A percentile compares a stretch with the other conserved stretches of the same genome.
Conservation (phyloP, 2,329 filamentous ascomycete species). For the Beauveria medogensis region DNA sequence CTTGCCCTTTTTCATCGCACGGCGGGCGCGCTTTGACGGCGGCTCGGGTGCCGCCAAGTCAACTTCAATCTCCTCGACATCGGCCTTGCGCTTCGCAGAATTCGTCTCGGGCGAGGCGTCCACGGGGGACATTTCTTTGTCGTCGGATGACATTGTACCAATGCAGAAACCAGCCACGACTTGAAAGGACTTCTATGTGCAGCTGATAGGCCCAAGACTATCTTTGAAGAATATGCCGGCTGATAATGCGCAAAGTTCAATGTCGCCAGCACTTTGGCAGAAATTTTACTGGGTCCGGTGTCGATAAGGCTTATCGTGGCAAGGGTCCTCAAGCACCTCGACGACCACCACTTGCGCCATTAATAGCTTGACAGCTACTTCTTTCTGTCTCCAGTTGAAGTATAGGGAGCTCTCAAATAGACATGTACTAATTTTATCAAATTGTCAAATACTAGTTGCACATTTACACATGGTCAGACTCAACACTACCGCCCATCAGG, state of each 20-base stretch:
- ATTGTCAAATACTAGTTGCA: too few relatives aligned
- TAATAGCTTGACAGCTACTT: background rate
- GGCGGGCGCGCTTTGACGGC: conserved; percentile 86
- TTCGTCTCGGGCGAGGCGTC: conserved; percentile 10
- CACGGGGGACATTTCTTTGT: conserved; percentile 10
- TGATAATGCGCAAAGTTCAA: background rate
- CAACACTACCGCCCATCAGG: too few relatives aligned
- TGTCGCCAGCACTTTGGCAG: background rate
- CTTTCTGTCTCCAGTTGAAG: too few relatives aligned
- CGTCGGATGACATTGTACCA: conserved; percentile 2
- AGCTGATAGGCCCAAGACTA: background rate
- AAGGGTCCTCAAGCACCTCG: background rate
- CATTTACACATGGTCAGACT: too few relatives aligned
- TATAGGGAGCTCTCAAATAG: too few relatives aligned
- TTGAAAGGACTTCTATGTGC: background rate
- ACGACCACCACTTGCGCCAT: background rate
- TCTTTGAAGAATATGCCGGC: background rate
- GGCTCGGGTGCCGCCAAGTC: conserved; percentile 86
- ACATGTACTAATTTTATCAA: too few relatives aligned
- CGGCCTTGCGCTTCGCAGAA: conserved; percentile 61
- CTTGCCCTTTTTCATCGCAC: conserved; percentile 81
- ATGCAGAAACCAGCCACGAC: too few relatives aligned
- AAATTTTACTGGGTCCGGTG: conserved; percentile 6
- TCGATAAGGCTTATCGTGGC: conserved; percentile 6
- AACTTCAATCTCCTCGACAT: conserved; percentile 72